Conservation (phyloP, 192 early-diverging fungal species). For the Funneliformis geosporum region DNA sequence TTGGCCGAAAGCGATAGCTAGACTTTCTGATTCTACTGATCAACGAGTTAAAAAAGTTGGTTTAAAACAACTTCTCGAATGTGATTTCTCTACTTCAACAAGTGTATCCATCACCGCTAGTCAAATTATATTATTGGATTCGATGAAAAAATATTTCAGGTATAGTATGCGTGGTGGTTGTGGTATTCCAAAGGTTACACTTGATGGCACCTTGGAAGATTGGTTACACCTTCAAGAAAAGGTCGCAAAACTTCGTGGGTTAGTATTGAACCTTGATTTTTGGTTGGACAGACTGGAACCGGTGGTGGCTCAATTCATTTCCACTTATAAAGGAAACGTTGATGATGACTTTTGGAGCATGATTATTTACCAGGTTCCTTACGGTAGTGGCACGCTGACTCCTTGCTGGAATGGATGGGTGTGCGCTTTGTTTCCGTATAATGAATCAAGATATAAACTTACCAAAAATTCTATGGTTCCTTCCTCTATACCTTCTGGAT, state of each 20-base stretch:
- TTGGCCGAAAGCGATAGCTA: background rate
- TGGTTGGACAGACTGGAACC: slow-evolving; percentile 29
- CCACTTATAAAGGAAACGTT: slow-evolving; percentile 25
- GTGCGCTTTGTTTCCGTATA: slow-evolving; percentile 2
- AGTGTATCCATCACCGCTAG: slow-evolving; percentile 16
- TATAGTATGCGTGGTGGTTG: background rate
- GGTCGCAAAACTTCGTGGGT: slow-evolving; percentile 24
- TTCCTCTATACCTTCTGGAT: background rate
- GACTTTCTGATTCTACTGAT: background rate
- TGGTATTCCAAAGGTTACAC: slow-evolving; percentile 31
- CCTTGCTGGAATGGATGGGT: slow-evolving; percentile 18
- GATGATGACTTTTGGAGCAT: slow-evolving; percentile 28
- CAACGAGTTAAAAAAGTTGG: slow-evolving; percentile 13
- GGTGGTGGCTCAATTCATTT: slow-evolving; percentile 9
- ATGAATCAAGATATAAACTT: background rate
- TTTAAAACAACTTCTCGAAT: slow-evolving; percentile 14
- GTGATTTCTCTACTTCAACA: slow-evolving; percentile 25
- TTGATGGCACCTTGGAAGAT: slow-evolving; percentile 22
- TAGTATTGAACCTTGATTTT: slow-evolving; percentile 24
- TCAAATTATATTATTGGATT: slow-evolving; percentile 17
- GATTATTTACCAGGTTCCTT: background rate
- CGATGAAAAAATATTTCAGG: slow-evolving; percentile 23
- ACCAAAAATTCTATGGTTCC: background rate
- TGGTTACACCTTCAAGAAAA: slow-evolving; percentile 25
- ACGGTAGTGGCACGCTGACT: background rate